Evolutionary conservation across 2,329 filamentous ascomycete genomes (phyloP).

Genomic region (Colletotrichum sp.): DNA sequence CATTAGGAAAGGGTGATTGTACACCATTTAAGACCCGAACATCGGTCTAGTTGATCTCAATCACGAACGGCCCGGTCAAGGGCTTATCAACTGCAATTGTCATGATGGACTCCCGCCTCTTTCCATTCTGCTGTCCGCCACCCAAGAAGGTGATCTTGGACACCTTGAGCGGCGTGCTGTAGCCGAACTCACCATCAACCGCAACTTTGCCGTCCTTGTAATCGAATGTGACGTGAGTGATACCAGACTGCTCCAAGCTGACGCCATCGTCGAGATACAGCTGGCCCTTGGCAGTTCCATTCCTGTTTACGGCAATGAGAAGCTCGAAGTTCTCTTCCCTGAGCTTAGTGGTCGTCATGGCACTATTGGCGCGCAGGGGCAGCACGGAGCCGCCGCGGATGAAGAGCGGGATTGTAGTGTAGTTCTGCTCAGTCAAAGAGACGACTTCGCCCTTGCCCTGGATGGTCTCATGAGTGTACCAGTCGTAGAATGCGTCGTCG

Average conservation of each 20-base stretch:
- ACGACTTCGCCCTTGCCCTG: slow-evolving; percentile 11
- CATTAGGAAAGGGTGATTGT: background rate
- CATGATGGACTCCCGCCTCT: slow-evolving; percentile 12
- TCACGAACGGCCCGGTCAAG: slow-evolving; percentile 23
- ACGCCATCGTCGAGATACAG: slow-evolving; percentile 82
- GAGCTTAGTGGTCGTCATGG: slow-evolving; percentile 69
- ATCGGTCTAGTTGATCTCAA: background rate
- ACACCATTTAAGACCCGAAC: background rate
- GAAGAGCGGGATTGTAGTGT: slow-evolving; percentile 68
- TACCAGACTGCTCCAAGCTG: slow-evolving; percentile 62
- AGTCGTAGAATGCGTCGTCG: slow-evolving; percentile 57
- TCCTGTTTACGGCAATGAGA: slow-evolving; percentile 66
- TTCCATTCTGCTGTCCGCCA: background rate
- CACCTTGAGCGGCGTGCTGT: slow-evolving; percentile 47
- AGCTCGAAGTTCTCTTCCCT: slow-evolving; percentile 73
- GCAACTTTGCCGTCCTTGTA: slow-evolving; percentile 60
- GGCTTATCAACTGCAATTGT: slow-evolving; percentile 25
- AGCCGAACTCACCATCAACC: slow-evolving; percentile 59
- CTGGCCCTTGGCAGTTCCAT: slow-evolving; percentile 68
- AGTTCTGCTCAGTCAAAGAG: slow-evolving; percentile 36
- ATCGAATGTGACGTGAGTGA: slow-evolving; percentile 63
- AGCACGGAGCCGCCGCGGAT: slow-evolving; percentile 70
- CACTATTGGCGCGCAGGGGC: slow-evolving; percentile 60
- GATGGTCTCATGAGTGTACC: slow-evolving; percentile 47
- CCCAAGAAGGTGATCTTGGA: slow-evolving; percentile 54